Conservation (phyloP, 371 early-diverging fungal species). For the Mortierella sp. region DNA sequence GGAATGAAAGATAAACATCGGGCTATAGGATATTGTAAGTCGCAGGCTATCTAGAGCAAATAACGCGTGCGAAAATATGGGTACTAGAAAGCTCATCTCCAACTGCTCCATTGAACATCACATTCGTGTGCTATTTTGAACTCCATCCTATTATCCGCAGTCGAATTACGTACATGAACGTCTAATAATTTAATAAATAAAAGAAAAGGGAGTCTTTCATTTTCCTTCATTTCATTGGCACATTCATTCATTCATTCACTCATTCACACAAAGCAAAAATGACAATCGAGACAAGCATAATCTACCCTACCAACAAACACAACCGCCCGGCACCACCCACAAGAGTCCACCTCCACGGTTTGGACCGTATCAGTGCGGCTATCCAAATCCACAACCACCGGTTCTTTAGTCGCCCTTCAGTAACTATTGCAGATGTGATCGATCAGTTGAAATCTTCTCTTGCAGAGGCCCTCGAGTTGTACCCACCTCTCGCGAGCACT, state of each 20-base stretch:
- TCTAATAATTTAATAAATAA: too few relatives aligned
- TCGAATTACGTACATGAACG: too few relatives aligned
- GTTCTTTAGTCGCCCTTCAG: constrained; percentile 44
- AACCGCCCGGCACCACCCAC: constrained; percentile 53
- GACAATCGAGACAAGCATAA: constrained; percentile 44
- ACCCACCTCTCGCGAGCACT: constrained; percentile 59
- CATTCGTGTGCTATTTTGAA: too few relatives aligned
- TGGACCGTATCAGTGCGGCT: constrained; percentile 57
- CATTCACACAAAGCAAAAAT: constrained; percentile 10
- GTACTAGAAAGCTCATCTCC: too few relatives aligned
- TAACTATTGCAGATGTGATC: constrained; percentile 29
- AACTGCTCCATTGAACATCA: too few relatives aligned
- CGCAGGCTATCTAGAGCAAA: too few relatives aligned
- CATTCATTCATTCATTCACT: too few relatives aligned
- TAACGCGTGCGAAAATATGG: too few relatives aligned
- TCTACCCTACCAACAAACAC: constrained; percentile 58
- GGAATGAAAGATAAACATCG: too few relatives aligned
- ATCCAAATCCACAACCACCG: constrained; percentile 63
- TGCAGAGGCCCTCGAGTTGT: constrained; percentile 61
- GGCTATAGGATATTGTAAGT: too few relatives aligned
- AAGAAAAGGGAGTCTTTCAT: not conserved
- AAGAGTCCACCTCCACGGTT: constrained; percentile 53
- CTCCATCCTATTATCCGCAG: too few relatives aligned
- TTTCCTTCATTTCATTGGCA: not conserved
- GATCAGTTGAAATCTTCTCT: constrained; percentile 56